Base-by-base conservation (phyloP, 768 basidiomycete genomes). In the Butyriboletus loyo region DNA sequence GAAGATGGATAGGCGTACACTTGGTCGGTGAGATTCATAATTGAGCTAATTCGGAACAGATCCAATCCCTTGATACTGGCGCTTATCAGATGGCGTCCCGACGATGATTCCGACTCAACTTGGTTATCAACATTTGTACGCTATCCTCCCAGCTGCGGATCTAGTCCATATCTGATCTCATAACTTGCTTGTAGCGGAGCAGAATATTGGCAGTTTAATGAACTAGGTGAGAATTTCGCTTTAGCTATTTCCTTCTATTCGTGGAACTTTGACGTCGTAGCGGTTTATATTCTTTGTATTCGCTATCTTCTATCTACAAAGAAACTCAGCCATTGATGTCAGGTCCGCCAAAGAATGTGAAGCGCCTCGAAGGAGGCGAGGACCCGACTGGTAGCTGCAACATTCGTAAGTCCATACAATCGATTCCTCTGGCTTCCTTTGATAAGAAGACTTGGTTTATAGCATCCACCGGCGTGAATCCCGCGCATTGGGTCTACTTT, bases 181-280 rank as follows among this genome's bases (percentile, higher is more conserved):
- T n/a, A 17, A 34, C 37, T 9, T 45, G 31, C 27, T 47, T 30
- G 13, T 19, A 74, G 74, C 25, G 71, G 61, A 21, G 60, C 60
- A 9, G 74, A 75, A 50, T 82, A 76, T 56, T 82, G 80, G 81
- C 72, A 81, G 42, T 76, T 73, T 56, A 38, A 58, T 22, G 80
- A 82, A 45, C 72, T 71, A 21, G 63, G 77, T 65, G 53, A 14
- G 65, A 21, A 25, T 17, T 17, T 28, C 8, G 36, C 30, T 22
- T 47, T 14, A 14, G 5, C 7, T 6, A 25, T n/a, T 38, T 31
- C 22, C 27, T 22, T 25, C 25, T 39, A 22, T 31, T 11, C 21
- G 15, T 15, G 17, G 28, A 25, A 4, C 31, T 13, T 7, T 5
- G 21, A 14, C 10, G 7, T 19, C n/a, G 34, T 27, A 15, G 24